Percentiles rank a stretch among this genome's conserved stretches.
phyloP scores from a whole-genome alignment of 768 basidiomycete genomes.

The Russula foetens region DNA sequence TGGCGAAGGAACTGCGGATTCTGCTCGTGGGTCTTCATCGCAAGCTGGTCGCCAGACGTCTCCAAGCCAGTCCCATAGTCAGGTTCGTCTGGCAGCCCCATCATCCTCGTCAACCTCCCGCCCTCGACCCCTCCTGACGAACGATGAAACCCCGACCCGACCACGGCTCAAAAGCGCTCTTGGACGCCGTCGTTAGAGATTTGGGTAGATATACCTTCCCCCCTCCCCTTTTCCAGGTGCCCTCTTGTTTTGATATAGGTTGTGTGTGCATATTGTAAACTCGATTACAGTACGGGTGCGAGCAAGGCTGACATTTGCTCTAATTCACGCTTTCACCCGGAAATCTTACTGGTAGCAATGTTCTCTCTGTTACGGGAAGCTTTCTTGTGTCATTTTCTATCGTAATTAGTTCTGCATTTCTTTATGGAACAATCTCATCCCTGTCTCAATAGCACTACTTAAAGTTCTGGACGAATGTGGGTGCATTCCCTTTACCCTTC shows the following conservation, averaged over 20 bases:
- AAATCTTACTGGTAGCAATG: not conserved
- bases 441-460: not conserved
- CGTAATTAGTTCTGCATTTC: not conserved
- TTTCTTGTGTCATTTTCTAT: conserved; percentile 2
- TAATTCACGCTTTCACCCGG: not conserved
- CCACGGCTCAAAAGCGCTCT: conserved; percentile 42
- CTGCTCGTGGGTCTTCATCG: not conserved
- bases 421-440: conserved; percentile 1
- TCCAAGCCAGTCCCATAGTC: conserved; percentile 9
- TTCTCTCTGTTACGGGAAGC: not conserved
- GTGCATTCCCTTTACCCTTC: not conserved
- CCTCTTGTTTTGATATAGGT: not conserved
- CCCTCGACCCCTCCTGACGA: conserved; percentile 31
- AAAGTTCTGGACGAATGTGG: not conserved
- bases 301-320: conserved; percentile 10
- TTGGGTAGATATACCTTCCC: not conserved
- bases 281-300: not conserved
- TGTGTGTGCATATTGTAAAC: not conserved
- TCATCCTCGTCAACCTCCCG: conserved; percentile 26
- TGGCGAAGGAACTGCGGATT: not conserved
- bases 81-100: conserved; percentile 1
- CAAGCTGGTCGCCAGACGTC: not conserved
- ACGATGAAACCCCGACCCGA: conserved; percentile 54
- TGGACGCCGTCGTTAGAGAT: conserved; percentile 39
- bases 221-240: not conserved